Evolutionary conservation across 352 stramenopile genomes (phyloP).

Genomic region (Pythium oligandrum): DNA sequence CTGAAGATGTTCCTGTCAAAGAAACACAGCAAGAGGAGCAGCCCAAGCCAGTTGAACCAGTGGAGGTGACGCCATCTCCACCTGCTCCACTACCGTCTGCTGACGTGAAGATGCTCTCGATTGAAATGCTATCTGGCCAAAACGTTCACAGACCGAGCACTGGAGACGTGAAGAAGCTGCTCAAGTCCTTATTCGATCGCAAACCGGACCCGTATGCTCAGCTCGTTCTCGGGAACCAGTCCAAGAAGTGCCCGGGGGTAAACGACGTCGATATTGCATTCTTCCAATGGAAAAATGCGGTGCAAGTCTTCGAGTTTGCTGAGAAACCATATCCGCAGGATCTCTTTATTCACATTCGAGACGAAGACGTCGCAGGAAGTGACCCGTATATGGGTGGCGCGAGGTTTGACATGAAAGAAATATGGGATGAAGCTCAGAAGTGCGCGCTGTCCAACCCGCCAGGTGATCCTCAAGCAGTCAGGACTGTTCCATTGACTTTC

Average conservation of each 20-base stretch:
- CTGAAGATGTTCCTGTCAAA: too few relatives aligned
- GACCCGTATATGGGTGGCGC: slow-evolving; percentile 42
- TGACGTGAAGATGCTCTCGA: slow-evolving; percentile 32
- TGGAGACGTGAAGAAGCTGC: slow-evolving; percentile 19
- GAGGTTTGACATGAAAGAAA: slow-evolving; percentile 22
- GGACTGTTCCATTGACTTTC: slow-evolving; percentile 27
- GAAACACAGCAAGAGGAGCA: too few relatives aligned
- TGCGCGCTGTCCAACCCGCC: slow-evolving; percentile 8
- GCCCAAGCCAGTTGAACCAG: too few relatives aligned
- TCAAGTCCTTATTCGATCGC: slow-evolving; percentile 38
- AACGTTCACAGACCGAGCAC: slow-evolving; percentile 22
- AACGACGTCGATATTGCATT: slow-evolving; percentile 42
- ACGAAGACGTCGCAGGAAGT: slow-evolving; percentile 31
- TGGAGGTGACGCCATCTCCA: neutral
- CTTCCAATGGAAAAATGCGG: slow-evolving; percentile 41
- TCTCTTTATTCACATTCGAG: slow-evolving; percentile 31
- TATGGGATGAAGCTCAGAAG: slow-evolving; percentile 19
- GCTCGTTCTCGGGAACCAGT: slow-evolving; percentile 23
- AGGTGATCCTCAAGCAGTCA: slow-evolving; percentile 25
- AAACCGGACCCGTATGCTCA: slow-evolving; percentile 42
- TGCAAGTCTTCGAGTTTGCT: slow-evolving; percentile 34
- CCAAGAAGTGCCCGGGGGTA: slow-evolving; percentile 22
- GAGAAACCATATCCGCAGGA: slow-evolving; percentile 26
- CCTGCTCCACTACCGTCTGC: neutral
- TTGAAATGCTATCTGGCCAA: slow-evolving; percentile 29